Evolutionary conservation across 768 basidiomycete genomes (phyloP).

Genomic region (Psilocybe sp.): DNA sequence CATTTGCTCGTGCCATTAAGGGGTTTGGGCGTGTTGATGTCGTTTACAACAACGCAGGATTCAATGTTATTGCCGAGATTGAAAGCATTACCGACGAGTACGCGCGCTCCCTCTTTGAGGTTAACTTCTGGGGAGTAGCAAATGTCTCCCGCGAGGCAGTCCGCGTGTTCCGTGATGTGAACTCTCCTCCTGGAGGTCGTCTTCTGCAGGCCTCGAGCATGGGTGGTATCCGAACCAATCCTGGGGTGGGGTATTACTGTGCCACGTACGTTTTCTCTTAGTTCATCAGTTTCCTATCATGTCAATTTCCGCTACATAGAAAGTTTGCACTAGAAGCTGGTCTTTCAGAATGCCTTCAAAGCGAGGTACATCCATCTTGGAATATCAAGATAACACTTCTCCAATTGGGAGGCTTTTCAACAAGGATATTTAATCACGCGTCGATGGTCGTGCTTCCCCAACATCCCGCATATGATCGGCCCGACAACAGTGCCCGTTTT

Average conservation of each 20-base stretch:
- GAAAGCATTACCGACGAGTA: neutral
- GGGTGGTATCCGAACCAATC: neutral
- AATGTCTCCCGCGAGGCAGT: neutral
- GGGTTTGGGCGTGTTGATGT: slow-evolving; percentile 5
- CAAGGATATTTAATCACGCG: neutral
- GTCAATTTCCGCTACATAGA: neutral
- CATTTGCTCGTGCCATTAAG: neutral
- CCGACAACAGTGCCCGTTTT: neutral
- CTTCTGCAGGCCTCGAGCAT: neutral
- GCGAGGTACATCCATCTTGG: neutral
- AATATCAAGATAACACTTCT: neutral
- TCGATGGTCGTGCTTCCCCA: neutral
- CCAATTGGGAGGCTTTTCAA: neutral
- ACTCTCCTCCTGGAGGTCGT: neutral
- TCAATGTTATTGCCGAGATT: neutral
- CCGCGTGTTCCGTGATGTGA: slow-evolving; percentile 1
- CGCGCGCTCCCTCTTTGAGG: neutral
- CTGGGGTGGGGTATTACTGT: neutral
- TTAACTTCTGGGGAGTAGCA: neutral
- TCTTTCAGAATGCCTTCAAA: neutral
- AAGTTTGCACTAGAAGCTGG: neutral
- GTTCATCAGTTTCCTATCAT: no score
- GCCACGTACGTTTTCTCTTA: neutral
- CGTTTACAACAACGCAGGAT: slow-evolving; percentile 8
- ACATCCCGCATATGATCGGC: neutral